phyloP scores from a whole-genome alignment of 2,329 filamentous ascomycete genomes.

The Aspergillus novoparasiticus region DNA sequence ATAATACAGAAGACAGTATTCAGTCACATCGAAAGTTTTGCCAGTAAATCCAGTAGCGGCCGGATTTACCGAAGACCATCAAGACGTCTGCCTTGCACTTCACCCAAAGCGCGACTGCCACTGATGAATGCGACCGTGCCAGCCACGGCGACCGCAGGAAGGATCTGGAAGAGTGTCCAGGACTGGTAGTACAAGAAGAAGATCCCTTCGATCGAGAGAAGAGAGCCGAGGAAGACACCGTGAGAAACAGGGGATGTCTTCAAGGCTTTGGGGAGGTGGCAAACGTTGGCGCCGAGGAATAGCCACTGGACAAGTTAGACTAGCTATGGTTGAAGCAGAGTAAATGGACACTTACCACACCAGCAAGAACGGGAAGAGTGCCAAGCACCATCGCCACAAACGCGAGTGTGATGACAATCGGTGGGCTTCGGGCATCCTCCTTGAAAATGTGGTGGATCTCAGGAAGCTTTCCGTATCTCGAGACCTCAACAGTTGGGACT shows the following conservation, averaged over 20 bases:
- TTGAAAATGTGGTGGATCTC: conserved; percentile 94
- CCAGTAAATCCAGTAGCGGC: conserved; percentile 11
- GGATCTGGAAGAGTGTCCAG: conserved; percentile 89
- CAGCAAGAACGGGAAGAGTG: conserved; percentile 72
- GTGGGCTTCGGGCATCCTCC: conserved; percentile 75
- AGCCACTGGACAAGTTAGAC: conserved; percentile 64
- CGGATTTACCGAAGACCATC: conserved; percentile 63
- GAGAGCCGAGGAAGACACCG: conserved; percentile 79
- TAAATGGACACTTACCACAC: conserved; percentile 58
- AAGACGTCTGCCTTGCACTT: conserved; percentile 86
- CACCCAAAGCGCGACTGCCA: conserved; percentile 84
- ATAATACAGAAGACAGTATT: neutral
- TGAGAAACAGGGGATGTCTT: conserved; percentile 78
- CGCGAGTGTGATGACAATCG: conserved; percentile 74
- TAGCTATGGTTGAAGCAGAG: neutral
- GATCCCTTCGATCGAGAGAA: conserved; percentile 83
- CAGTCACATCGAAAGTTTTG: neutral
- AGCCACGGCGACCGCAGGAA: conserved; percentile 72
- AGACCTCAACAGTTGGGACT: conserved; percentile 63
- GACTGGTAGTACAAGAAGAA: conserved; percentile 93
- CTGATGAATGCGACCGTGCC: conserved; percentile 77
- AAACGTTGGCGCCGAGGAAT: conserved; percentile 77
- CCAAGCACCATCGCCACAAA: conserved; percentile 75
- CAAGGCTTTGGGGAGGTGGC: conserved; percentile 75
- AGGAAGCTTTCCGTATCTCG: conserved; percentile 79